Conservation (phyloP, 2,329 filamentous ascomycete species). For the Xylaria sp. region DNA sequence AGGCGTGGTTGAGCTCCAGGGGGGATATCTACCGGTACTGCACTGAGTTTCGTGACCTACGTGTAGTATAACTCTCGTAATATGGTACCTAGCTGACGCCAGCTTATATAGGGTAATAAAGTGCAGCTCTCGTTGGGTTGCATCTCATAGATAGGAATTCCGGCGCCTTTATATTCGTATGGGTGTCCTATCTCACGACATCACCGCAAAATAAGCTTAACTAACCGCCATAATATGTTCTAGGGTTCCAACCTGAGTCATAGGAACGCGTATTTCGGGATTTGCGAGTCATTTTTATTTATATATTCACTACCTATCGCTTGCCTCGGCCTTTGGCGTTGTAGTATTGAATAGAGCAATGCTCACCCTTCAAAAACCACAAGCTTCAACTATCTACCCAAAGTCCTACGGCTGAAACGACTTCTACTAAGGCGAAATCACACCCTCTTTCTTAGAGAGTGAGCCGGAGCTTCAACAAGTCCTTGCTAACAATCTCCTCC, state of each 20-base stretch:
- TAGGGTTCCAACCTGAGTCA: not conserved
- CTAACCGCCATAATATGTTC: not conserved
- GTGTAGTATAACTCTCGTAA: not conserved
- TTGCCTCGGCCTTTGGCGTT: not conserved
- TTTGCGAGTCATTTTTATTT: not conserved
- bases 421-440: not conserved
- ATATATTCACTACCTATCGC: not conserved
- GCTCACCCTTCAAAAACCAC: not conserved
- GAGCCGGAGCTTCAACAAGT: conserved; percentile 43
- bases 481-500: conserved; percentile 40
- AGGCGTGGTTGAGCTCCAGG: not conserved
- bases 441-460: not conserved
- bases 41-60: too few species aligned
- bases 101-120: not conserved
- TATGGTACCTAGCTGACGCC: too few species aligned
- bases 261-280: not conserved
- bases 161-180: not conserved
- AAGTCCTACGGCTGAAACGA: not conserved
- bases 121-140: too few species aligned
- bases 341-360: not conserved
- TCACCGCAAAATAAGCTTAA: not conserved
- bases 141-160: too few species aligned
- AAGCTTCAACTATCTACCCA: not conserved
- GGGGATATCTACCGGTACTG: not conserved
- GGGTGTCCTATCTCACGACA: not conserved